Base-by-base conservation (phyloP, 768 basidiomycete genomes). In the Gloeopeniophorella convolvens region DNA sequence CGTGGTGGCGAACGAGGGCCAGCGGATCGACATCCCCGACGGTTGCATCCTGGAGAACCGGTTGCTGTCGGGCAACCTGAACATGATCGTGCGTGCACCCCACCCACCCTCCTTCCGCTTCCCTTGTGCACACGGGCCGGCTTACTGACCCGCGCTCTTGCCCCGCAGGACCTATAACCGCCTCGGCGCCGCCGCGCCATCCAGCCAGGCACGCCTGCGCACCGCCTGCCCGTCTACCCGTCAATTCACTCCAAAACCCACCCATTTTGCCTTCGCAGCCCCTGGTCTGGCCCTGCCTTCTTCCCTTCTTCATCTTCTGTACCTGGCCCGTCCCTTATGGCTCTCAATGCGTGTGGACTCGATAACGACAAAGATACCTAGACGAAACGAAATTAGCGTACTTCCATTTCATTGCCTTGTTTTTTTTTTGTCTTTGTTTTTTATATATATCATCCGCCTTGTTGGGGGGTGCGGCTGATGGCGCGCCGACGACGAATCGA, bases 51-150 rank as follows among this genome's bases (percentile, higher is more conserved):
- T 79, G 44, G 77, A 79, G 62, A 74, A 77, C 68, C 44, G 83
- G 58, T 67, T 89, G 48, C 70, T 89, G 50, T 83, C 83, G 21
- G 87, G 88, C 37, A 84, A 83, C 64, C 67, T 89, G 52, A 83
- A 77, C 63, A 79, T 86, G 76, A 89, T 80, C 45, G 80, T 80
- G 60, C 58, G 74, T 70, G 27, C 47, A 39, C 27, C 45, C 4
- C 13, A 4, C 11, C 21, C 27, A 5, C 23, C n/a, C 32, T 21
- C 6, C 18, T n/a, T 26, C 12, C 5, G 10, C 5, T 10, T 32
- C 15, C 36, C 46, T 10, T 26, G 35, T 35, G 15, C 8, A 13
- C 15, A 21, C 8, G n/a, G n/a, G n/a, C n/a, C n/a, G n/a, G n/a
- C n/a, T n/a, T n/a, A n/a, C n/a, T n/a, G 15, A 35, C 34, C 34